Evolutionary conservation across 225 moss, liverwort and hornwort species (phyloP), one percentile per base, ranked within the genome.

Genomic region (Polytrichum commune): DNA sequence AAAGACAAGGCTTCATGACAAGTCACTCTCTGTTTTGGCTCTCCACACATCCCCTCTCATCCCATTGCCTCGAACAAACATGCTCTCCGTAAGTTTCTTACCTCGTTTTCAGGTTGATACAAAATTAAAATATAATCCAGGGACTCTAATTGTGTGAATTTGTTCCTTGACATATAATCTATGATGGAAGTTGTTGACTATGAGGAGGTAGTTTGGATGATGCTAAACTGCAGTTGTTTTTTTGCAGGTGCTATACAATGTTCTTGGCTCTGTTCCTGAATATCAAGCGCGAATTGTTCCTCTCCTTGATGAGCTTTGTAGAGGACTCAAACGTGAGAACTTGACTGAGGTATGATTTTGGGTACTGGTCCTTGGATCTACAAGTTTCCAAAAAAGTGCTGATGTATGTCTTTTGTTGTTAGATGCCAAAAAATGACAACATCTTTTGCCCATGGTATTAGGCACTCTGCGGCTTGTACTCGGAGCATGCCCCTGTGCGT

Each of bases 401-500:
- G 29, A 66, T 29, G 65, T 29, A 28, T 66, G 20, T 29, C 19
- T 66, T 20, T n/a, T 23, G 1, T 58, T 3, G 6, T 24, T 20
- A 23, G 58, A 24, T n/a, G n/a, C 0, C 24, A 20, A 58, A 20
- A 20, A 23, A 24, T 58, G 24, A 58, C 58, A 22, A 23, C n/a
- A 24, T 1, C 57, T 9, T 23, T 58, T 58, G 22, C 22, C 22
- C 58, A 20, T 58, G 7, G 22, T 22, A 24, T 19, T 53, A 96
- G 96, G 95, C 98, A 58, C 88, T 99, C 29, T 81, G 78, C 46
- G 95, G 98, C 72, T 78, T 99, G 65, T 99, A 81, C 75, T 98
- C 95, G 66, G 85, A 95, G 83, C 87, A 87, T 68, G 77, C 65
- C 6, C 69, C 77, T 68, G 98, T 99, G 65, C 88, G 98, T 27